These are phyloP conservation scores for Mycena leptocephala DNA, from an alignment of 768 basidiomycete genomes.

Conservation along the genomic window DNA sequence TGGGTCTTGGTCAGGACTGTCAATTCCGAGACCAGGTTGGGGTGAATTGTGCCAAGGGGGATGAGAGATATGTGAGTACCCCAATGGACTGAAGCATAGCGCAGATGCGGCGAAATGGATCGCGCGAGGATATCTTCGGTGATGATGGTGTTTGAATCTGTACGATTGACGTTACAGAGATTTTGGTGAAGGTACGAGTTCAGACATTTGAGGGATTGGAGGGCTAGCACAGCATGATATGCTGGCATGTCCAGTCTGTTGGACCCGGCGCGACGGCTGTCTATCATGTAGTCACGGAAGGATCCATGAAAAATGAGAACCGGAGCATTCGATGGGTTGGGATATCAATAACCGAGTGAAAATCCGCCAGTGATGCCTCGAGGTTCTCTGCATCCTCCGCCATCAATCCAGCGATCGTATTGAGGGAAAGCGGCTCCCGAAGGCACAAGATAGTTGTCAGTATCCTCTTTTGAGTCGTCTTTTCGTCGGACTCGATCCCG, in stretches of 20 bases:
- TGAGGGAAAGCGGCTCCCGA: neutral
- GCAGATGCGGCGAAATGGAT: neutral
- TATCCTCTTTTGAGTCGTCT: no score
- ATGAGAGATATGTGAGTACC: neutral
- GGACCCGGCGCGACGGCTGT: neutral
- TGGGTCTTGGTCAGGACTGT: neutral
- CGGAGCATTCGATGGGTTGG: neutral
- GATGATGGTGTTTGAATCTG: neutral
- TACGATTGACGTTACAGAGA: neutral
- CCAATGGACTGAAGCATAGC: neutral
- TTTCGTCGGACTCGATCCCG: neutral
- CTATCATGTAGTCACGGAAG: neutral
- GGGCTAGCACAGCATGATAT: neutral
- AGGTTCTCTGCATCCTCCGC: neutral
- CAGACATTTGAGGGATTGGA: neutral
- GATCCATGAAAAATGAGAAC: constrained; percentile 7
- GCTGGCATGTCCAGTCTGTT: neutral
- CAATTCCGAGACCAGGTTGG: neutral
- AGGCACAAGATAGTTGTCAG: neutral
- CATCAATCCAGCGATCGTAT: neutral
- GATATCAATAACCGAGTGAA: constrained; percentile 3
- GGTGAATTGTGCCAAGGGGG: no score
- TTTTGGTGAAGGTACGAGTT: neutral
- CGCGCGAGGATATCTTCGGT: neutral
- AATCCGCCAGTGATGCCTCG: neutral